phyloP scores from a whole-genome alignment of 169 alveolate species.

The Neospora caninum region DNA sequence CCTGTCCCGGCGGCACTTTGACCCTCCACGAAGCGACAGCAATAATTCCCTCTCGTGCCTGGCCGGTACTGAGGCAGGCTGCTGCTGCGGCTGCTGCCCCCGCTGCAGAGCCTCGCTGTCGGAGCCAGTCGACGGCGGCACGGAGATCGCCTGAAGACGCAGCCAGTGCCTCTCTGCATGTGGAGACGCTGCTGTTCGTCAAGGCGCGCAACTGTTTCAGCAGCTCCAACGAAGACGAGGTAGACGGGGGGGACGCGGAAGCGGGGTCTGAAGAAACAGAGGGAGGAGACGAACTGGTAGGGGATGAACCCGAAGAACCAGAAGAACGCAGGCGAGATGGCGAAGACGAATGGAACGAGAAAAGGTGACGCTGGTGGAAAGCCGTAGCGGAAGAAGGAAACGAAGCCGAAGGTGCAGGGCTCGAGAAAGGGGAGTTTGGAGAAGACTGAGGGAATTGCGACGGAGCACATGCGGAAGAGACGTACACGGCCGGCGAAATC shows the following conservation, averaged over 20 bases:
- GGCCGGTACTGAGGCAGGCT: neutral
- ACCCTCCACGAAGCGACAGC: slow-evolving; percentile 40
- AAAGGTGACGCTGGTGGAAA: no score
- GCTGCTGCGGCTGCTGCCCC: slow-evolving; percentile 34
- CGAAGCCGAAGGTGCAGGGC: neutral
- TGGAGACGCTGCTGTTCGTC: slow-evolving; percentile 1
- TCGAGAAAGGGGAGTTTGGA: neutral
- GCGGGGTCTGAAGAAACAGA: neutral
- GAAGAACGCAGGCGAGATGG: neutral
- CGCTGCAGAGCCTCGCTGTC: slow-evolving; percentile 8
- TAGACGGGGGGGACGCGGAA: neutral
- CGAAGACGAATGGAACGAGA: neutral
- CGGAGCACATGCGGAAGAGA: no score
- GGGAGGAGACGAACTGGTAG: neutral
- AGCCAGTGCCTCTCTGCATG: slow-evolving; percentile 22
- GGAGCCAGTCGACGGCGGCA: slow-evolving; percentile 36
- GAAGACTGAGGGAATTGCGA: neutral
- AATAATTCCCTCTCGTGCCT: neutral
- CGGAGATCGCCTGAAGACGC: slow-evolving; percentile 5
- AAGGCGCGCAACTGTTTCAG: neutral
- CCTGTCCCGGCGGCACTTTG: neutral
- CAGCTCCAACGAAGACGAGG: slow-evolving; percentile 31
- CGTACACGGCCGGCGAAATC: no score
- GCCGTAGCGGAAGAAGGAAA: neutral
- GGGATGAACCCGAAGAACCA: neutral